phyloP scores from a whole-genome alignment of 2,329 filamentous ascomycete genomes.

The Cladobotryum mycophilum region DNA sequence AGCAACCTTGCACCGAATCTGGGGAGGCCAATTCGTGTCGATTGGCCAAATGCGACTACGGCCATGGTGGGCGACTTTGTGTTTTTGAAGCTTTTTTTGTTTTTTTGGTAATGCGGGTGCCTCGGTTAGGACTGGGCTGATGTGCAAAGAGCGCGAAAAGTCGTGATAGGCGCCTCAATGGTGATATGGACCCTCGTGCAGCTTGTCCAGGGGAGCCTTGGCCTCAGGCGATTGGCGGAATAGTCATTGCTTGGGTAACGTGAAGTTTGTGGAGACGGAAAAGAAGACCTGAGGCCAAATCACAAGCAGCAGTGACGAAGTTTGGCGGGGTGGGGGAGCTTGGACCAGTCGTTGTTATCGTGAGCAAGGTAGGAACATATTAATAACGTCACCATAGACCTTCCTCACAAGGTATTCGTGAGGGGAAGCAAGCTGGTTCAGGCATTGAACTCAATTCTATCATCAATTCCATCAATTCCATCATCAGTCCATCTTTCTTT shows the following conservation, averaged over 20 bases:
- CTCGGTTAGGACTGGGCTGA: background rate
- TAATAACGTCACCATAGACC: too few species aligned
- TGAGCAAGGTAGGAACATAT: too few species aligned
- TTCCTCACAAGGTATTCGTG: too few species aligned
- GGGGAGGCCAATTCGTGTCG: conserved; percentile 34
- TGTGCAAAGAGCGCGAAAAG: background rate
- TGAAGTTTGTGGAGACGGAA: conserved; percentile 6
- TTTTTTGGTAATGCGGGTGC: too few species aligned
- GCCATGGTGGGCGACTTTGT: conserved; percentile 31
- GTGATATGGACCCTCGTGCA: conserved; percentile 5
- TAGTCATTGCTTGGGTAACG: conserved; percentile 4
- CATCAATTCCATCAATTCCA: too few species aligned
- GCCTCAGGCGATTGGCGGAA: conserved; percentile 9
- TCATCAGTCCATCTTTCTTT: too few species aligned
- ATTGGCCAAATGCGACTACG: conserved; percentile 36
- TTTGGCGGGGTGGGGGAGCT: conserved; percentile 10
- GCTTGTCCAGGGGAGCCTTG: conserved; percentile 6
- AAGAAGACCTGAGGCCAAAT: background rate
- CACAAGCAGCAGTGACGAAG: background rate
- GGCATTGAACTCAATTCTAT: too few species aligned
- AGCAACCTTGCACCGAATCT: conserved; percentile 29
- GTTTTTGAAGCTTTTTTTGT: too few species aligned
- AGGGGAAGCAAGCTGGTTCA: too few species aligned
- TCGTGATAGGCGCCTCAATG: background rate
- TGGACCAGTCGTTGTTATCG: conserved; percentile 6